A percentile compares a stretch with the other conserved stretches of the same genome.
Conservation (phyloP, 2,329 filamentous ascomycete genomes). For the Arthrobotrys sphaeroides region DNA sequence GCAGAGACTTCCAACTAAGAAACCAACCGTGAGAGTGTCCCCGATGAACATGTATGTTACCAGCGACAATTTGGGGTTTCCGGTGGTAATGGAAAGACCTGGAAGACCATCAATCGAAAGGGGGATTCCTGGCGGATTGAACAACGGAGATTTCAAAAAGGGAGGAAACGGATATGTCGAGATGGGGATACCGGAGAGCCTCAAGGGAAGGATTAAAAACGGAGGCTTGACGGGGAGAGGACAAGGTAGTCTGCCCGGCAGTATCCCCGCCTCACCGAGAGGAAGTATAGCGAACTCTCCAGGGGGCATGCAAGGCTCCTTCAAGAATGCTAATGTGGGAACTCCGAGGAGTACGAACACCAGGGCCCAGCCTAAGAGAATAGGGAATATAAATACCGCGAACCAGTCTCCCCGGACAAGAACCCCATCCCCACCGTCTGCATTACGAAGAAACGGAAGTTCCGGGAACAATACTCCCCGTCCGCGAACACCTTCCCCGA, state of each 20-base stretch:
- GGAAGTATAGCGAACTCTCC: neutral
- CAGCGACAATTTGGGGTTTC: neutral
- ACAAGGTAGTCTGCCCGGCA: neutral
- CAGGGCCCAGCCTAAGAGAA: neutral
- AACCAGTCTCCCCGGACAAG: neutral
- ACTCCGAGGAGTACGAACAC: neutral
- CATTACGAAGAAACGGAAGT: neutral
- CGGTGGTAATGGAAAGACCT: neutral
- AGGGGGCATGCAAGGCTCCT: neutral
- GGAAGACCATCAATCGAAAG: neutral
- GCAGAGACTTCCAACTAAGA: neutral
- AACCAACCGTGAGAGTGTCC: neutral
- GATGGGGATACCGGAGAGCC: neutral
- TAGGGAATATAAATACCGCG: too few species aligned
- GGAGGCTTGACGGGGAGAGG: neutral
- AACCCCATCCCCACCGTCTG: neutral
- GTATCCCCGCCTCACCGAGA: neutral
- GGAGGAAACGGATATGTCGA: neutral
- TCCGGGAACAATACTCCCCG: neutral
- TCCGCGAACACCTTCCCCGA: neutral
- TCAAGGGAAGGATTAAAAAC: neutral
- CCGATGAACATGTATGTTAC: slow-evolving; percentile 8
- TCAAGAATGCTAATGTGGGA: neutral
- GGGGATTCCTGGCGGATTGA: neutral
- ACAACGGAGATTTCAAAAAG: neutral